phyloP scores from a whole-genome alignment of 768 basidiomycete genomes.

The Suillus clintonianus region DNA sequence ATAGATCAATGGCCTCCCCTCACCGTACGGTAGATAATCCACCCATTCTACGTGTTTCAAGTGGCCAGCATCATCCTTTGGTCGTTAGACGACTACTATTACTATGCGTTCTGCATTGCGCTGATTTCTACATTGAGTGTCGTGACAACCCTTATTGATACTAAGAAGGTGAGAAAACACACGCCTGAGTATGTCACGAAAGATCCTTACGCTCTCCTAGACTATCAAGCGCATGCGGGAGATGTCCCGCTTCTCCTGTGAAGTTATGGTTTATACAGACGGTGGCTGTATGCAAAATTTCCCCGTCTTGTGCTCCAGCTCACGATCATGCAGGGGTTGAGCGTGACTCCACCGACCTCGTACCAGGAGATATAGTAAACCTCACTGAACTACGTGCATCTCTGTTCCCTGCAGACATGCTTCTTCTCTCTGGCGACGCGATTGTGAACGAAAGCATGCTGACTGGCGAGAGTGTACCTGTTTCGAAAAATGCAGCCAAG shows the following conservation, averaged over 20 bases:
- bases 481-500: conserved; percentile 85
- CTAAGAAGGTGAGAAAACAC: conserved; percentile 67
- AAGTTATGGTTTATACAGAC: conserved; percentile 67
- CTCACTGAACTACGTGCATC: conserved; percentile 74
- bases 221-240: conserved; percentile 93
- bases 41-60: conserved; percentile 99
- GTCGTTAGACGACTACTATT: conserved; percentile 94
- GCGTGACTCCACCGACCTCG: conserved; percentile 74
- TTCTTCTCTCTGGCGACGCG: conserved; percentile 93
- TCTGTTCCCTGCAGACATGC: conserved; percentile 85
- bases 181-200: neutral
- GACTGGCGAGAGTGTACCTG: conserved; percentile 97
- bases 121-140: conserved; percentile 88
- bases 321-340: conserved; percentile 56
- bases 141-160: conserved; percentile 85
- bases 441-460: conserved; percentile 99
- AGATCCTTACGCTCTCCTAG: conserved; percentile 38
- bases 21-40: conserved; percentile 63
- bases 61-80: conserved; percentile 92
- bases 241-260: conserved; percentile 90
- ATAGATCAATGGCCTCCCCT: conserved; percentile 1
- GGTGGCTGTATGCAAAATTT: conserved; percentile 60
- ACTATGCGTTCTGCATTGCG: conserved; percentile 96
- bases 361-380: conserved; percentile 92
- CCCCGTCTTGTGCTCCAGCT: conserved; percentile 4